Percentiles rank a stretch among this genome's conserved stretches.
These are phyloP conservation scores for Coemansia sp. DNA, from an alignment of 192 early-diverging fungal genomes.

Conservation along the genomic window DNA sequence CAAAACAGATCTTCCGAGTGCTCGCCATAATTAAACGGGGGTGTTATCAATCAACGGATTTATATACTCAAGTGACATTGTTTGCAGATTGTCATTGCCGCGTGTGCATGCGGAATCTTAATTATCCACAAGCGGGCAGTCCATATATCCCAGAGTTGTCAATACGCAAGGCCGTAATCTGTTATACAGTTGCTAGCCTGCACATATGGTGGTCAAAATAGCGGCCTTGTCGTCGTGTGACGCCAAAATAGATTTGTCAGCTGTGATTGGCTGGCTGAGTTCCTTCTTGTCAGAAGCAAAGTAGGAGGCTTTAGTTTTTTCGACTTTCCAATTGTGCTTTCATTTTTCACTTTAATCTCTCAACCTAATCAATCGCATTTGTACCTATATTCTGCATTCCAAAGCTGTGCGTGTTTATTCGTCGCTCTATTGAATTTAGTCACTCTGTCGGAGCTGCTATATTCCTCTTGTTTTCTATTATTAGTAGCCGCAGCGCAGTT, in stretches of 20 bases:
- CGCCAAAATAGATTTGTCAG: not conserved
- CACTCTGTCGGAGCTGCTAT: too few relatives aligned
- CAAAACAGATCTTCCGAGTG: too few relatives aligned
- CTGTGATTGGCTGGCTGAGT: not conserved
- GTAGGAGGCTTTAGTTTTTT: not conserved
- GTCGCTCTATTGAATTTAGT: not conserved
- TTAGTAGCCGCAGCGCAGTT: not conserved
- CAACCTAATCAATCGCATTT: not conserved
- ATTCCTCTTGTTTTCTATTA: not conserved
- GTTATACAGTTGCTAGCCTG: too few relatives aligned
- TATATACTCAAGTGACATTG: not conserved
- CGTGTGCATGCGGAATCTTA: not conserved
- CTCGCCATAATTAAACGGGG: not conserved
- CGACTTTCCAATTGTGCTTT: not conserved
- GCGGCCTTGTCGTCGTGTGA: not conserved
- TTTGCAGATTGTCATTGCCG: not conserved
- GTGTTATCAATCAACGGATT: not conserved
- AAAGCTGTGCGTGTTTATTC: not conserved
- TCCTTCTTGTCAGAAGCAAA: conserved; percentile 3
- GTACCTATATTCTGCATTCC: not conserved
- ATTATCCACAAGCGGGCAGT: not conserved
- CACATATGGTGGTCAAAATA: too few relatives aligned
- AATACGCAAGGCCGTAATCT: not conserved
- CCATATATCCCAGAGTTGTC: not conserved
- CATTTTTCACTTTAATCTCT: not conserved